phyloP scores from a whole-genome alignment of 192 early-diverging fungal genomes.

The Backusella tarrabulga region DNA sequence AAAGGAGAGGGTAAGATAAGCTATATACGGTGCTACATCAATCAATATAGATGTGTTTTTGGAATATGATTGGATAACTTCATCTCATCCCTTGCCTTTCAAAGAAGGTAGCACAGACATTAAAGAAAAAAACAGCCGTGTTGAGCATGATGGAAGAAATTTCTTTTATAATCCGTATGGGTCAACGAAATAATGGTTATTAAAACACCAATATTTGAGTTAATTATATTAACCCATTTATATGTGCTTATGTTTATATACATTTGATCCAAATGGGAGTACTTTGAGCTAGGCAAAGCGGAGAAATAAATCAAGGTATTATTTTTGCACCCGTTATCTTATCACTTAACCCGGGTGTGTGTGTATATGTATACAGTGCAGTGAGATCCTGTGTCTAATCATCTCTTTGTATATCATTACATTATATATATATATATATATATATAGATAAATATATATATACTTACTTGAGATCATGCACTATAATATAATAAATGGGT shows the following conservation, averaged over 20 bases:
- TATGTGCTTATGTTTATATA: not conserved
- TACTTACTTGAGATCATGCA: not conserved
- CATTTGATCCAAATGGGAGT: not conserved
- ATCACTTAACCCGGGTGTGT: conserved; percentile 6
- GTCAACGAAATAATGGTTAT: not conserved
- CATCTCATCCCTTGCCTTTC: conserved; percentile 1
- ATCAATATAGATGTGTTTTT: conserved; percentile 1
- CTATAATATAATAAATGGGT: not conserved
- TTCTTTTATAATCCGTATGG: conserved; percentile 5
- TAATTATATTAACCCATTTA: not conserved
- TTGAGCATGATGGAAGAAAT: not conserved
- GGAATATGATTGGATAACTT: not conserved
- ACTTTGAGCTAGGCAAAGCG: not conserved
- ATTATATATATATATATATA: not conserved
- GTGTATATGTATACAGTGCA: conserved; percentile 2
- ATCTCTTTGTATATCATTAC: not conserved
- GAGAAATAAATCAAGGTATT: conserved; percentile 1
- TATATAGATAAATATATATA: not conserved
- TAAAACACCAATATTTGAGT: not conserved
- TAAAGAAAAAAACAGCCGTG: not conserved
- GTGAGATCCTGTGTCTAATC: conserved; percentile 4
- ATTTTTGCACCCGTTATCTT: conserved; percentile 5
- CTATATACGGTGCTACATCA: conserved; percentile 4
- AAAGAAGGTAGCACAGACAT: not conserved
- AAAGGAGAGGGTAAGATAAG: not conserved